Evolutionary conservation across 768 basidiomycete genomes (phyloP).

Genomic region (Rhizopogon rudus): DNA sequence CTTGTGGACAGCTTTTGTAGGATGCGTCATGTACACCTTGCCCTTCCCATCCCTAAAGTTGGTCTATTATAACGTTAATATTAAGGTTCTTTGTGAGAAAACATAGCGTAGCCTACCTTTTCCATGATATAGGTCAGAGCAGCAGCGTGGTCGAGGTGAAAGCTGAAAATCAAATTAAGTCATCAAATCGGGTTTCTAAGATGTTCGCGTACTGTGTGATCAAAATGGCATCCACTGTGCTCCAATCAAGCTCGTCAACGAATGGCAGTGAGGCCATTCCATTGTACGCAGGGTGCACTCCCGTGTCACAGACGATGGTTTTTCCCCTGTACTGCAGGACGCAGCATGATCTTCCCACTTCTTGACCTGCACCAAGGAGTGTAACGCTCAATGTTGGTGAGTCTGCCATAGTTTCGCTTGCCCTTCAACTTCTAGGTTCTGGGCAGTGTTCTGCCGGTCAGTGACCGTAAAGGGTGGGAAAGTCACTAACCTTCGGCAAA

Average conservation of each 20-base stretch:
- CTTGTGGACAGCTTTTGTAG: slow-evolving; percentile 97
- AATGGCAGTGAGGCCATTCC: slow-evolving; percentile 96
- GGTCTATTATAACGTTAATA: slow-evolving; percentile 52
- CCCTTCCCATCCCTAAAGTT: slow-evolving; percentile 97
- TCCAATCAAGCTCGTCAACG: slow-evolving; percentile 98
- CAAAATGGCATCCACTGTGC: slow-evolving; percentile 92
- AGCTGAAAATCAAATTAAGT: slow-evolving; percentile 43
- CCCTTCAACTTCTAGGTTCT: neutral
- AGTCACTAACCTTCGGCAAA: too few relatives aligned
- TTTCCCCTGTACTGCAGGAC: slow-evolving; percentile 92
- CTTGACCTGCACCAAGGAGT: slow-evolving; percentile 93
- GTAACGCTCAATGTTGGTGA: slow-evolving; percentile 77
- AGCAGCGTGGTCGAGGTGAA: slow-evolving; percentile 97
- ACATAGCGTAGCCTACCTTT: slow-evolving; percentile 52
- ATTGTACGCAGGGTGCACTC: slow-evolving; percentile 94
- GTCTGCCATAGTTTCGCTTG: slow-evolving; percentile 43
- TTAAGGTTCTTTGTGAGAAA: neutral
- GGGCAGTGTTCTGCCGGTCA: neutral
- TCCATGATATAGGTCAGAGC: slow-evolving; percentile 96
- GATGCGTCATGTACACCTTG: slow-evolving; percentile 99
- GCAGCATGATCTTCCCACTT: slow-evolving; percentile 96
- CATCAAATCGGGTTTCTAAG: neutral
- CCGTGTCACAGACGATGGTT: slow-evolving; percentile 95
- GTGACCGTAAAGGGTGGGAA: too few relatives aligned
- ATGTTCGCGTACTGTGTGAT: slow-evolving; percentile 78